Base-by-base conservation (phyloP, 306 rosid species). In the Dryas drummondii region DNA sequence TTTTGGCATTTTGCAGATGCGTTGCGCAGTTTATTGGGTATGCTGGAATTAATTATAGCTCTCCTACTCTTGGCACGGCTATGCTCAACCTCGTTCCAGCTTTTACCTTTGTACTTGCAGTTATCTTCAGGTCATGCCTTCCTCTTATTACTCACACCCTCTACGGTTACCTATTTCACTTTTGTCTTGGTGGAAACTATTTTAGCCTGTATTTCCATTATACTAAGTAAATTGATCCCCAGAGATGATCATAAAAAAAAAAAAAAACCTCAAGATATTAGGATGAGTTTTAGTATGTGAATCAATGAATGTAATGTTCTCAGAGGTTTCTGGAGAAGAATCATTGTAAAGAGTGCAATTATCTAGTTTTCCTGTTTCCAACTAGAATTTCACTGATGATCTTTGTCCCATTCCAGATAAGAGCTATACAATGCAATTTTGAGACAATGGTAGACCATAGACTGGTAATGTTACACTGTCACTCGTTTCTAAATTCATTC, bases 1-100 rank as follows among this genome's bases (percentile, higher is more conserved):
- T 40, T 66, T n/a, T n/a, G n/a, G n/a, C n/a, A n/a, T n/a, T n/a
- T 68, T 78, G 59, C 82, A 82, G 85, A 48, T 73, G 50, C 45
- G 45, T 84, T 69, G 83, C 88, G 22, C 96, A 88, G 86, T 81
- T 82, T 22, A 74, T 84, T 80, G 90, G 94, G 52, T 88, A 90
- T 66, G 89, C 91, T 54, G 96, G 98, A 73, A 82, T 92, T 62
- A 73, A 90, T 26, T 93, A 81, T 56, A 86, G 94, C 81, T 86
- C 94, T 52, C 86, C 98, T 7, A 88, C 94, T 62, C 94, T 90
- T 58, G 80, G 90, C 56, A 84, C 98, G 0, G 87, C 92, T 70
- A 78, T 92, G 85, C 93, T 91, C 78, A 92, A 92, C 79, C 91
- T 88, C n/a, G 37, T 87, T 67, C 98, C 98, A 32, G 94, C 86